Evolutionary conservation across 2,329 filamentous ascomycete genomes (phyloP), one percentile per base, ranked within the genome.

Genomic region (Penicillium italicum): DNA sequence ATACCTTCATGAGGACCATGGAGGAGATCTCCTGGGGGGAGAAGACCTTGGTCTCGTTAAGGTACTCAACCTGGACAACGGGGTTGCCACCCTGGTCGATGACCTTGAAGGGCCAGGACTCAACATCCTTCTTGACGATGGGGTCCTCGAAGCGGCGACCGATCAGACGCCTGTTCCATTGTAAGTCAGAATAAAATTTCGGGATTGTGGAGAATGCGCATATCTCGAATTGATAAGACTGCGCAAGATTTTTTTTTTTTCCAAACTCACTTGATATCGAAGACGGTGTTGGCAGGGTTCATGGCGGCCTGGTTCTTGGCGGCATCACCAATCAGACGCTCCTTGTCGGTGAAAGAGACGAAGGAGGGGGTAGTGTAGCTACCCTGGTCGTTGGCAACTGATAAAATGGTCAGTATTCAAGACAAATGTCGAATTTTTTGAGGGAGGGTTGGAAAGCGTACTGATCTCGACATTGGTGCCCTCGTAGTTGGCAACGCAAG

Each of bases 241-340:
- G 31, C 26, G 30, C 24, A 38, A 14, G 11, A 34, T 1, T 1
- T 20, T n/a, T n/a, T 43, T 33, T 30, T 30, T 22, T 42, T 18
- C 3, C 8, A 7, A 28, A 80, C 88, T 81, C 79, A 94, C 91
- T 97, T 99, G 86, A 96, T 90, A 81, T 99, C 94, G 82, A 97
- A 99, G 80, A 99, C 85, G 70, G 94, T 99, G 85, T 97, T 97
- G 76, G 80, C 79, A 63, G 94, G 94, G 90, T 99, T 99, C 91
- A 97, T 96, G 74, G 94, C 93, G 75, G 93, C 94, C 87, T 97
- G 92, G 85, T 99, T 99, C 90, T 97, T 99, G 75, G 94, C 94
- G 60, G 94, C 93, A 85, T 97, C 94, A 84, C 94, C 94, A 75
- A 97, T 97, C 81, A 99, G 83, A 80, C 94, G 92, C 85, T 99